Percentiles rank a stretch among this genome's conserved stretches.
These are phyloP conservation scores for Aquilaria sinensis DNA, from an alignment of 345 rosid genomes.

Conservation along the genomic window DNA sequence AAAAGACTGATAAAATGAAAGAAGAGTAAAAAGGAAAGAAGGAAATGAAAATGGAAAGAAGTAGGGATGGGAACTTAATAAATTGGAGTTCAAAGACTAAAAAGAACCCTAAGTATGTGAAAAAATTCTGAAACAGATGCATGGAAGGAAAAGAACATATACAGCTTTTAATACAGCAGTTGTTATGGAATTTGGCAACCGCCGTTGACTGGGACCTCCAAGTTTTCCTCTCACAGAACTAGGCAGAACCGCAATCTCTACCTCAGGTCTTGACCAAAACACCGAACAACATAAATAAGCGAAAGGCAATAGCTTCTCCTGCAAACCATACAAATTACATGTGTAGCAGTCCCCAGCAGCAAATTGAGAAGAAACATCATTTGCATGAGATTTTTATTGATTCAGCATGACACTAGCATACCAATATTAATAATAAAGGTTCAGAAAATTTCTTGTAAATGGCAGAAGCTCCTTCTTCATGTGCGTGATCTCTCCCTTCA, in stretches of 20 bases:
- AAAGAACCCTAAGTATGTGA: too few species aligned
- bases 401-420: constrained; percentile 21
- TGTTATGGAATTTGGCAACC: constrained; percentile 57
- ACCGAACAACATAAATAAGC: constrained; percentile 55
- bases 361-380: constrained; percentile 1
- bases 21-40: background rate
- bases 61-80: too few species aligned
- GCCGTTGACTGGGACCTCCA: constrained; percentile 97
- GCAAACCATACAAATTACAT: constrained; percentile 22
- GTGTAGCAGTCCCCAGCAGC: constrained; percentile 7
- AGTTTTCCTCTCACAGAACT: constrained; percentile 77
- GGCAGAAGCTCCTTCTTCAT: constrained; percentile 24
- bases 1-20: background rate
- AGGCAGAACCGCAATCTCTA: constrained; percentile 48
- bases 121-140: too few species aligned
- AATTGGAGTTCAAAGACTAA: too few species aligned
- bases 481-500: constrained; percentile 27
- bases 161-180: constrained; percentile 80
- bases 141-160: constrained; percentile 19
- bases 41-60: too few species aligned
- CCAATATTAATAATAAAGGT: constrained; percentile 46
- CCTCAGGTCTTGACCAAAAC: constrained; percentile 43
- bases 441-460: constrained; percentile 36
- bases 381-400: constrained; percentile 1
- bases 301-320: constrained; percentile 67